Base-by-base conservation (phyloP, 192 early-diverging fungal species). In the Funneliformis geosporum region DNA sequence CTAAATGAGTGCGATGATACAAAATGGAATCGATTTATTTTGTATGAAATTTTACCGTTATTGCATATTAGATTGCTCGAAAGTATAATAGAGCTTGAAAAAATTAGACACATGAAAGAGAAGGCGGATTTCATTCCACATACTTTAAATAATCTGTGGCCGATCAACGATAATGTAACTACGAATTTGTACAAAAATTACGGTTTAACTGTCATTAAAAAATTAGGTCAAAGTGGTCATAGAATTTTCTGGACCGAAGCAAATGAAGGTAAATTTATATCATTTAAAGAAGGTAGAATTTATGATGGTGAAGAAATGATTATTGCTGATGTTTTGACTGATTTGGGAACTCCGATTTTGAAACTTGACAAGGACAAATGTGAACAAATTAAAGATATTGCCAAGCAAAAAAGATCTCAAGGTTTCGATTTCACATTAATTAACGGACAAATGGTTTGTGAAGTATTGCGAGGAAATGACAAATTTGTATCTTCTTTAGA, bases 11-110 rank as follows among this genome's bases (percentile, higher is more conserved):
- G 8, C 21, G 5, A 42, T 14, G 33, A 12, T 33, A 47, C 21
- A 16, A 74, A 74, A 59, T 74, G 72, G 72, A 74, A 74, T 33
- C 44, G 44, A 38, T n/a, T 14, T 39, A 74, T 74, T 9, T 60
- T 74, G 21, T 74, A 16, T 47, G 46, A 74, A 14, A 28, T 74
- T 27, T 50, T 74, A 33, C 72, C 72, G 14, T 2, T 18, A 9
- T 47, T 74, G 27, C 72, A 74, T 16, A 46, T 23, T 47, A n/a
- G 10, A 38, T 25, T 74, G 2, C 18, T 74, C 14, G 46, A 74
- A 33, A 4, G n/a, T 5, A 69, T 69, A 2, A 40, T 40, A 14
- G n/a, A n/a, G 9, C n/a, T 69, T 10, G 39, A 69, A 43, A 8
- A n/a, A 23, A 10, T 11, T 18, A 18, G 39, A 42, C 42, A 43